phyloP scores from a whole-genome alignment of 2,329 filamentous ascomycete genomes.

The Penicillium palitans region DNA sequence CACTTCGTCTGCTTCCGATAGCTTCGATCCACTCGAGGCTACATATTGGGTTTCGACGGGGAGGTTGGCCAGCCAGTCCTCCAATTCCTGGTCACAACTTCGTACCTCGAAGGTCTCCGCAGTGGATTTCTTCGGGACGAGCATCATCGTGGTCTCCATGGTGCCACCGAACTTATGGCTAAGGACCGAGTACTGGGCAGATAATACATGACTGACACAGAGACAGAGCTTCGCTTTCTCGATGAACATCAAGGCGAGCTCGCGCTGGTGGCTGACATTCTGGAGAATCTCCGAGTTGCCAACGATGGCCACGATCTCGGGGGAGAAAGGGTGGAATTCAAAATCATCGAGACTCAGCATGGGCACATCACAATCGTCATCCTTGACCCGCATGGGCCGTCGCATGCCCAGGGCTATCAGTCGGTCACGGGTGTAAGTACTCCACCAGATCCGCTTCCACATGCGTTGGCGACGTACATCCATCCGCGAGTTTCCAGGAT shows the following conservation, averaged over 20 bases:
- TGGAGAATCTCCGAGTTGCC: constrained; percentile 69
- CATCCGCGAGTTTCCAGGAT: constrained; percentile 77
- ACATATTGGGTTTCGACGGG: constrained; percentile 73
- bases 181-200: constrained; percentile 87
- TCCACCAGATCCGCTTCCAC: constrained; percentile 98
- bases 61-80: constrained; percentile 72
- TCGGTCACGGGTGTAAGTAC: constrained; percentile 91
- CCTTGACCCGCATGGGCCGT: constrained; percentile 85
- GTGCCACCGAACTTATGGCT: constrained; percentile 73
- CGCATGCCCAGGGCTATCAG: constrained; percentile 92
- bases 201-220: constrained; percentile 84
- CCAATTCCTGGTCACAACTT: constrained; percentile 74
- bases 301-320: constrained; percentile 67
- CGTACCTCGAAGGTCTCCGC: constrained; percentile 80
- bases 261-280: constrained; percentile 70
- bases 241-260: constrained; percentile 85
- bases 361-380: constrained; percentile 89
- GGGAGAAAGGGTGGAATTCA: constrained; percentile 68
- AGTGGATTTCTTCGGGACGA: constrained; percentile 83
- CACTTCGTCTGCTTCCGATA: constrained; percentile 48
- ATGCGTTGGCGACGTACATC: constrained; percentile 71
- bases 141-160: constrained; percentile 79
- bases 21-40: constrained; percentile 59
- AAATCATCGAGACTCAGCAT: constrained; percentile 86
- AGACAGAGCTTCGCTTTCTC: constrained; percentile 87